Evolutionary conservation across 768 basidiomycete genomes (phyloP), one percentile per base, ranked within the genome.

Genomic region (Suillus spraguei): DNA sequence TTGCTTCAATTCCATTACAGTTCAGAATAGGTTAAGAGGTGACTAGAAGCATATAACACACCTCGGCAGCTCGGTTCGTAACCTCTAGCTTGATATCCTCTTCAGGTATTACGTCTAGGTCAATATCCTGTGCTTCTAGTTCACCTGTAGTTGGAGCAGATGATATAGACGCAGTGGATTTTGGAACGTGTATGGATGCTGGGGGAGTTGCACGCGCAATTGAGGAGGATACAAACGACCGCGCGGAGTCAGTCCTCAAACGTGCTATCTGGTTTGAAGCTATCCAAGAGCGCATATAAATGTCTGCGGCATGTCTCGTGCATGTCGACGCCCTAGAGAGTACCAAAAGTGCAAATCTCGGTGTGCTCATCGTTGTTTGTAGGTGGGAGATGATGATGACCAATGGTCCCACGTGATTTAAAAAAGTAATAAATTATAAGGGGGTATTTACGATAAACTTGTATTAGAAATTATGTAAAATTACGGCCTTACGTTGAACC

Each of bases 61-160:
- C 91, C 80, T 92, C 87, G 3, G 91, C 91, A 41, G 91, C 91
- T 17, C 90, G 80, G 66, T 90, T 85, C 3, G 92, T 91, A 52
- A 94, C 81, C 28, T 79, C 76, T 10, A 93, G 72, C 36, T 78
- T 78, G 3, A 88, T 82, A 58, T 87, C 75, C 46, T 85, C 80
- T 46, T 78, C 76, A 0, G 85, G 80, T 56, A 89, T 67, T 14
- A 87, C 70, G 24, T 90, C 86, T 3, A 86, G 80, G 50, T 91
- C 87, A 3, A 91, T 74, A 64, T 90, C 89, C 65, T 86, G 85
- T 38, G 81, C 75, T 42, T 87, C 81, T 17, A 91, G 74, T 53
- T 87, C 83, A 63, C 82, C 77, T 14, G 71, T 71, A 0, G 86
- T 82, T 2, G 89, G 89, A 3, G 81, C 24, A 20, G 5, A 41